Conservation (phyloP, 2,329 filamentous ascomycete genomes). For the Sarocladiaceae sp. region DNA sequence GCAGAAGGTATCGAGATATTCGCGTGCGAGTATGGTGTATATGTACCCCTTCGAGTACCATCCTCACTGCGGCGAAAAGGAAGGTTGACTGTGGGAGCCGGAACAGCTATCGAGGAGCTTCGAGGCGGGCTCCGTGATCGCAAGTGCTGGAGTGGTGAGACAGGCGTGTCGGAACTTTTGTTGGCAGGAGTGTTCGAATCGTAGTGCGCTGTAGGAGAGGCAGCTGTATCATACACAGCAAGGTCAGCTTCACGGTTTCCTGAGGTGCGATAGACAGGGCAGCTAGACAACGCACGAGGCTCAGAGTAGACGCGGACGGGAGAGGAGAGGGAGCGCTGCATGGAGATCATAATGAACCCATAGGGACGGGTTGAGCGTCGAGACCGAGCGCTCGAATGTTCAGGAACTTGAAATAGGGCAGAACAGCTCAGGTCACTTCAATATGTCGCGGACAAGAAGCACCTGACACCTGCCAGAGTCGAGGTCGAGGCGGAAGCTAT, state of each 20-base stretch:
- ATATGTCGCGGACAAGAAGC: too few relatives aligned
- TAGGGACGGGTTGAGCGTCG: conserved; percentile 22
- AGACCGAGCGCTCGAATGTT: conserved; percentile 3
- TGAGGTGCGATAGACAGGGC: not conserved
- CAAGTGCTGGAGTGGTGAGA: conserved; percentile 39
- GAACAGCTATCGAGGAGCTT: conserved; percentile 32
- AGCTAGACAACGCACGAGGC: conserved; percentile 48
- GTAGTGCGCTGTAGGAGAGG: not conserved
- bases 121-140: conserved; percentile 50
- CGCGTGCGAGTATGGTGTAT: conserved; percentile 10
- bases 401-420: too few relatives aligned
- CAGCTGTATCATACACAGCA: conserved; percentile 12
- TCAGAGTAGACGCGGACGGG: conserved; percentile 54
- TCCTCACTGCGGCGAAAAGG: conserved; percentile 41
- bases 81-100: conserved; percentile 26
- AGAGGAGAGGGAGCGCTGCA: conserved; percentile 60
- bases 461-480: not conserved
- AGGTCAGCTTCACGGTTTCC: not conserved
- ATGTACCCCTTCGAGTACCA: conserved; percentile 32
- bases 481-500: not conserved
- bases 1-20: not conserved
- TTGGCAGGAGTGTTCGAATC: not conserved
- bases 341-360: conserved; percentile 55
- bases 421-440: too few relatives aligned
- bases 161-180: not conserved